Conservation (phyloP, 768 basidiomycete genomes). For the Stropharia rugosoannulata region DNA sequence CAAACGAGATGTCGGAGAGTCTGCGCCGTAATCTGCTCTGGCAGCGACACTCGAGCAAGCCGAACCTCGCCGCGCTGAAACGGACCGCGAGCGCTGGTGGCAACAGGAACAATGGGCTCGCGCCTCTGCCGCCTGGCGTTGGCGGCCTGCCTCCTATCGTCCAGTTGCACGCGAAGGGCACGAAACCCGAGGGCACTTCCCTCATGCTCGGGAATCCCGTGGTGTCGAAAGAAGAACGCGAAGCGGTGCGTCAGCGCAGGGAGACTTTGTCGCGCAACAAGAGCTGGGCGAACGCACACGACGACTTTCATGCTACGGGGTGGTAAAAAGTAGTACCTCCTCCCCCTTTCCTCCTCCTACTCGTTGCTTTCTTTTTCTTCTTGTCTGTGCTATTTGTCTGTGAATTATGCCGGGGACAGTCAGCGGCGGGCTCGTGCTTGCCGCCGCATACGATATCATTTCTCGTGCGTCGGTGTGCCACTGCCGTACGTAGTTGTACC, state of each 20-base stretch:
- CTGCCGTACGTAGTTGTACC: too few relatives aligned
- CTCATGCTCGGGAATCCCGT: not conserved
- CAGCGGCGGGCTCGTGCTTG: not conserved
- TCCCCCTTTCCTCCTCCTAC: not conserved
- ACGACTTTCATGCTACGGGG: constrained; percentile 60
- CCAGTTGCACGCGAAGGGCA: constrained; percentile 38
- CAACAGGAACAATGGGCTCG: constrained; percentile 21
- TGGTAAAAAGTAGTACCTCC: constrained; percentile 41
- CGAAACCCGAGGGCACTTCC: constrained; percentile 4
- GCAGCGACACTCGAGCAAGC: constrained; percentile 68
- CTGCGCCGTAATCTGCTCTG: constrained; percentile 78
- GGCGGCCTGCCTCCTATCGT: constrained; percentile 38
- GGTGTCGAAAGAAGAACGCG: constrained; percentile 29
- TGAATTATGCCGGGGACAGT: constrained; percentile 1
- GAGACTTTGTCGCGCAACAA: constrained; percentile 50
- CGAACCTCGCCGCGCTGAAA: constrained; percentile 39
- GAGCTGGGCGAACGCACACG: constrained; percentile 53
- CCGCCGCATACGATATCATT: not conserved
- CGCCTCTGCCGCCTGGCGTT: constrained; percentile 28
- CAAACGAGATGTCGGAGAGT: constrained; percentile 83
- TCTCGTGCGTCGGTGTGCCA: not conserved
- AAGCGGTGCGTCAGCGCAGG: constrained; percentile 41
- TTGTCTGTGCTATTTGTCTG: too few relatives aligned
- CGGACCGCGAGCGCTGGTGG: constrained; percentile 29
- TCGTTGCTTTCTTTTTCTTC: constrained; percentile 7